A percentile compares a stretch with the other conserved stretches of the same genome.
These are phyloP conservation scores for Mucor ambiguus DNA, from an alignment of 371 early-diverging fungal genomes.

Conservation along the genomic window DNA sequence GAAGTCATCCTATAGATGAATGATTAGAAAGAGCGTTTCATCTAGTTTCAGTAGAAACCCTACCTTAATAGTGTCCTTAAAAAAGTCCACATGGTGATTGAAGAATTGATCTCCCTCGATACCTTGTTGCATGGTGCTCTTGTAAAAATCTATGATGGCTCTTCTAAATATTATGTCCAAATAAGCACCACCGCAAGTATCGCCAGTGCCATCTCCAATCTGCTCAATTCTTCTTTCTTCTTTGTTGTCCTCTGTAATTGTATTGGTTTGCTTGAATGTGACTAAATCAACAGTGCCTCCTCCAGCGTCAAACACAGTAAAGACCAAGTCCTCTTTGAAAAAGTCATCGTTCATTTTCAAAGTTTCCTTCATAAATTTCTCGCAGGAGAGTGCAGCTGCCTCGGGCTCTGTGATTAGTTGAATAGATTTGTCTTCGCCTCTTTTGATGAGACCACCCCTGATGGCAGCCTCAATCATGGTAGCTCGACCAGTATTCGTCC, in stretches of 20 bases:
- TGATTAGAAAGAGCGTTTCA: not conserved
- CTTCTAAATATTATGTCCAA: constrained; percentile 42
- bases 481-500: constrained; percentile 37
- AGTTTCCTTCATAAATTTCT: not conserved
- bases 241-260: constrained; percentile 28
- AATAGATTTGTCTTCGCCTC: constrained; percentile 29
- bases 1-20: not conserved
- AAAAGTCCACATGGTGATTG: not conserved
- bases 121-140: not conserved
- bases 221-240: not conserved
- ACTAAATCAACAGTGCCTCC: constrained; percentile 65
- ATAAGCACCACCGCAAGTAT: constrained; percentile 50
- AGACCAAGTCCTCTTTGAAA: constrained; percentile 28
- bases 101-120: not conserved
- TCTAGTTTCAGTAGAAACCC: not conserved
- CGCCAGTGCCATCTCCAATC: constrained; percentile 48
- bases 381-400: constrained; percentile 43
- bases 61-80: not conserved
- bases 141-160: not conserved
- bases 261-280: constrained; percentile 22
- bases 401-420: constrained; percentile 54
- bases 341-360: not conserved
- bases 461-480: constrained; percentile 44
- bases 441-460: constrained; percentile 33
- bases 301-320: constrained; percentile 64